These are phyloP conservation scores for Leccinum ochraceum DNA, from an alignment of 768 basidiomycete species.

Conservation along the genomic window DNA sequence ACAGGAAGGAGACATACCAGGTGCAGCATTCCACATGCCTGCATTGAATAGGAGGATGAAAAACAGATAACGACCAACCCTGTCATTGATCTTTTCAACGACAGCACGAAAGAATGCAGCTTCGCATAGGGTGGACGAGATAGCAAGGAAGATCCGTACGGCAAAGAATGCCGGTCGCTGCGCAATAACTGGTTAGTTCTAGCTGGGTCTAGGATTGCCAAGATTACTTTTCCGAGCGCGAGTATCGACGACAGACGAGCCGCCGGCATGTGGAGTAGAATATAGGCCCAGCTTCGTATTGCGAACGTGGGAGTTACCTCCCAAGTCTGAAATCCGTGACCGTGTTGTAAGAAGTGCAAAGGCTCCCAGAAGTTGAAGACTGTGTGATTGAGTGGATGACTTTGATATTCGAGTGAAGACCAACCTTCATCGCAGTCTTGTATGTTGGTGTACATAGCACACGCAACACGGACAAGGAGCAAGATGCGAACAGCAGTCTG, in stretches of 20 bases:
- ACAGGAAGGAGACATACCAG: conserved; percentile 67
- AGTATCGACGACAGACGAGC: conserved; percentile 59
- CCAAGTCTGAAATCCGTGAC: conserved; percentile 97
- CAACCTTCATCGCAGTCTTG: conserved; percentile 97
- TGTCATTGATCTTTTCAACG: conserved; percentile 79
- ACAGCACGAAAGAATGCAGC: conserved; percentile 81
- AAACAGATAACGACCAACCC: conserved; percentile 91
- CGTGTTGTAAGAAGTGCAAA: conserved; percentile 84
- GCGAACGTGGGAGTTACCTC: conserved; percentile 89
- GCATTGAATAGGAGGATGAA: conserved; percentile 84
- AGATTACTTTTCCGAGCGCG: conserved; percentile 70
- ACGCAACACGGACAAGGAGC: conserved; percentile 74
- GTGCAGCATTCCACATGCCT: conserved; percentile 93
- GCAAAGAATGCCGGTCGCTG: conserved; percentile 90
- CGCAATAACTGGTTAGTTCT: conserved; percentile 17
- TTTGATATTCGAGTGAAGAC: not conserved
- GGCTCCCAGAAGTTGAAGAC: conserved; percentile 99
- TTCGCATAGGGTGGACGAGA: conserved; percentile 76
- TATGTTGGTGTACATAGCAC: conserved; percentile 94
- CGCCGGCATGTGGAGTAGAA: conserved; percentile 75
- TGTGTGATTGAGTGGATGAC: conserved; percentile 32
- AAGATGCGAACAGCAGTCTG: conserved; percentile 82
- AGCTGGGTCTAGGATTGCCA: not conserved
- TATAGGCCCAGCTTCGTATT: conserved; percentile 95
- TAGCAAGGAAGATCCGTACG: conserved; percentile 76